Evolutionary conservation across 805 yeast species (phyloP), one percentile per base, ranked within the genome.

Genomic region (Candida nonsorbophila): DNA sequence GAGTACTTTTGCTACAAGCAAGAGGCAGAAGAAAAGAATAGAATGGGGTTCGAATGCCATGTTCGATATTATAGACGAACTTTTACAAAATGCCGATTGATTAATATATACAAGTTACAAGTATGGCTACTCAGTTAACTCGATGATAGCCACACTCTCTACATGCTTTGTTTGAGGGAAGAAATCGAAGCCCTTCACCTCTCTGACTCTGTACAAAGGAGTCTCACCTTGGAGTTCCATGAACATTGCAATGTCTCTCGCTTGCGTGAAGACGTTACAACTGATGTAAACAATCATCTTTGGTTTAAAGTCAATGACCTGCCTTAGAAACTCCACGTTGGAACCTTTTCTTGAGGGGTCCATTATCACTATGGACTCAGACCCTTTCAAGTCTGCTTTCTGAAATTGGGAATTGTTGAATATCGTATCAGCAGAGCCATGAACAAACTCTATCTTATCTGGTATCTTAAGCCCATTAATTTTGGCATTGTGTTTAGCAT

Each of bases 21-120:
- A 63, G 38, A 70, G 68, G 42, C 83, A 77, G 44, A 59, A 49
- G 20, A 64, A 53, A 25, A 66, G 88, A 42, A 72, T 81, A 1
- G 60, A 63, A 18, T 84, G 94, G 94, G 92, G 81, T 3, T 62
- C 67, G 12, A 72, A 68, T 29, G 57, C 74, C 2, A 58, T 73
- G 51, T 53, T 66, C 33, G 83, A 76, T 37, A 55, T 77, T 22
- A 65, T 74, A 12, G 52, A 47, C 16, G 51, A 47, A 31, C 28
- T 39, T 9, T 7, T 32, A 5, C 16, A 8, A 4, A 16, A 22
- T 28, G 23, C 29, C 10, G 29, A 27, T n/a, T n/a, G 22, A 14
- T 28, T 22, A 14, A 15, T 25, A 25, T 26, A 30, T 18, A 16
- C 14, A 27, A 16, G 18, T 25, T 23, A 24, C 14, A 18, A 7